Base-by-base conservation (phyloP, 2,329 filamentous ascomycete species). In the Arachnomyces sp. region DNA sequence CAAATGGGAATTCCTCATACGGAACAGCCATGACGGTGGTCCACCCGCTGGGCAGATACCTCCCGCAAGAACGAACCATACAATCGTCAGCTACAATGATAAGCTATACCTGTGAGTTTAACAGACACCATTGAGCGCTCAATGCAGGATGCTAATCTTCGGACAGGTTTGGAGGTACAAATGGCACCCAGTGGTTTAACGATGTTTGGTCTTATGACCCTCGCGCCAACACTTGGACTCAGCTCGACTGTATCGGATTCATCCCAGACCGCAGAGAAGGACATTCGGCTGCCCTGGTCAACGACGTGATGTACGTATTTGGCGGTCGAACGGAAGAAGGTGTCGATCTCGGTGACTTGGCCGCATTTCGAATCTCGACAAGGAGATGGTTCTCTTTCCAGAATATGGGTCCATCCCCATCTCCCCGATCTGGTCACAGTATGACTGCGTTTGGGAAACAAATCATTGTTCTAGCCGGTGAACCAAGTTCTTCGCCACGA, bases 231-330 rank as follows among this genome's bases (percentile, higher is more conserved):
- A 68, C 74, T 41, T 98, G 92, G 92, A 68, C 79, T 7, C 83
- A 93, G 58, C 73, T 94, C 41, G 90, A 96, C 56, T 98, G 92
- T 60, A 95, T 96, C 55, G 92, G 92, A 28, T 98, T 95, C 61
- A 96, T 98, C 44, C 92, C 93, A 1, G 82, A 88, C 2, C 82
- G 90, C 13, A 79, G 92, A 45, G 92, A 98, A 71, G 92, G 92
- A 3, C 92, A 98, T 61, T 89, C 93, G 9, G 87, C 92, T 11
- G 82, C 90, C 3, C 71, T 98, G 14, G 89, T 98, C 32, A 87
- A 92, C 59, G 92, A 98, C 59, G 92, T 95, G 44, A 98, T 98
- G 93, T 98, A 98, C 67, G 81, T 98, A 45, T 98, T 98, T 61
- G 93, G 93, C 51, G 92, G 92, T 33, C 83, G 92, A 44, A 95